phyloP scores from a whole-genome alignment of 768 basidiomycete genomes.

The Boletus pseudopeckii region DNA sequence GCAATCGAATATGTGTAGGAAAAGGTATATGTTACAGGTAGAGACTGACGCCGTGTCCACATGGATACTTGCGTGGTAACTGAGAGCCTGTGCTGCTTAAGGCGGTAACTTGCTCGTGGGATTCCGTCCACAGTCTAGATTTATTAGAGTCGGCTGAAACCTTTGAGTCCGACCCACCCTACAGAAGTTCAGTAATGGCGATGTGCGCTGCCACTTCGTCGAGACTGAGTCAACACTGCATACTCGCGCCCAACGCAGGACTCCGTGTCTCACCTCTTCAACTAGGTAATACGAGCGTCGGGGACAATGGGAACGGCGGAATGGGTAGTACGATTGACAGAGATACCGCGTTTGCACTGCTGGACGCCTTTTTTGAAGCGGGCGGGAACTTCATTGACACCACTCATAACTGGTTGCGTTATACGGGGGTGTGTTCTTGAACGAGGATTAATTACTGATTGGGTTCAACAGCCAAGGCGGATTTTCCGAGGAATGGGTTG shows the following conservation, averaged over 20 bases:
- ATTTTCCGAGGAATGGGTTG: constrained; percentile 1
- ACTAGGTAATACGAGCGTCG: background rate
- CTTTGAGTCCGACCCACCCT: background rate
- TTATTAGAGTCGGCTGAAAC: background rate
- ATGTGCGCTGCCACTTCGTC: background rate
- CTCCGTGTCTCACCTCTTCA: background rate
- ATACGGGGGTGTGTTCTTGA: background rate
- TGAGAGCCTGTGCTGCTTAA: background rate
- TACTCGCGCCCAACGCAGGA: background rate
- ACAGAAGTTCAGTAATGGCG: background rate
- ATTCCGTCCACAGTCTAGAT: background rate
- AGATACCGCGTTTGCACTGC: background rate
- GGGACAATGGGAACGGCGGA: background rate
- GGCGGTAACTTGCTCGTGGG: background rate
- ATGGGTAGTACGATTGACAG: background rate
- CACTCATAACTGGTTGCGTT: background rate
- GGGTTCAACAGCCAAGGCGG: background rate
- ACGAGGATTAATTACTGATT: background rate
- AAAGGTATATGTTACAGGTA: background rate
- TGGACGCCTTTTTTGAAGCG: background rate
- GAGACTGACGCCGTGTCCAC: no score
- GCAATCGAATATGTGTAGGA: no score
- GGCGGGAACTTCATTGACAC: constrained; percentile 3
- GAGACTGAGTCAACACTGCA: background rate
- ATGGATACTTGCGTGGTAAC: background rate